Evolutionary conservation across 2,329 filamentous ascomycete genomes (phyloP).

Genomic region (Geosmithia putterillii): DNA sequence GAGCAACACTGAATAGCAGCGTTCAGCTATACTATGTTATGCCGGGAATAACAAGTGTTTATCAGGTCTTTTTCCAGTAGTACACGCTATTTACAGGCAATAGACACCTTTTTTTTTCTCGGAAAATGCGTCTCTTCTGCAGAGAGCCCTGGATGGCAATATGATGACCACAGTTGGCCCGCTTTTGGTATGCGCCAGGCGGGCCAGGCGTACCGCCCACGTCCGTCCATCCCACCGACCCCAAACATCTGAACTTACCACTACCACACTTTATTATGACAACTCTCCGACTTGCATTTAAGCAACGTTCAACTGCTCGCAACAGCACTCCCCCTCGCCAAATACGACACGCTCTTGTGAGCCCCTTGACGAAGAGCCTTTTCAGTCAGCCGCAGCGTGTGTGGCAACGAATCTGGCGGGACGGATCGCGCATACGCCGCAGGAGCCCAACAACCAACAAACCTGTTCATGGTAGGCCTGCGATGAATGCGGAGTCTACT

Average conservation of each 20-base stretch:
- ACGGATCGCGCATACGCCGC: background rate
- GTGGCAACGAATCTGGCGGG: background rate
- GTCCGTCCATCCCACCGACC: background rate
- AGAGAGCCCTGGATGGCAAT: background rate
- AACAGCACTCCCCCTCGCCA: background rate
- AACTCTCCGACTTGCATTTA: background rate
- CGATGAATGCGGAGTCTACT: constrained; percentile 7
- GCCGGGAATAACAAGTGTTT: background rate
- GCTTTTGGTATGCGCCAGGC: background rate
- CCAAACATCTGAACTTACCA: background rate
- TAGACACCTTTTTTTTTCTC: background rate
- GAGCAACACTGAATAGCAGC: background rate
- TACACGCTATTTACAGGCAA: background rate
- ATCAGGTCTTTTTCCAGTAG: no score
- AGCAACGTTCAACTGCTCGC: background rate
- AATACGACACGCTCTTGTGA: background rate
- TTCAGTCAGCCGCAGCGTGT: no score
- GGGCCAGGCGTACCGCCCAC: background rate
- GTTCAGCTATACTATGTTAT: background rate
- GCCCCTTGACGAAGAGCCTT: no score
- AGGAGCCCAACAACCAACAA: background rate
- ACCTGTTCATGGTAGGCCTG: background rate
- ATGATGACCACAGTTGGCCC: background rate
- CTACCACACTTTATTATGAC: background rate
- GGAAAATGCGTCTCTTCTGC: background rate